Percentiles rank a stretch among this genome's conserved stretches.
Evolutionary conservation across 2,329 filamentous ascomycete genomes (phyloP).

Genomic region (Scedosporium dehoogii): DNA sequence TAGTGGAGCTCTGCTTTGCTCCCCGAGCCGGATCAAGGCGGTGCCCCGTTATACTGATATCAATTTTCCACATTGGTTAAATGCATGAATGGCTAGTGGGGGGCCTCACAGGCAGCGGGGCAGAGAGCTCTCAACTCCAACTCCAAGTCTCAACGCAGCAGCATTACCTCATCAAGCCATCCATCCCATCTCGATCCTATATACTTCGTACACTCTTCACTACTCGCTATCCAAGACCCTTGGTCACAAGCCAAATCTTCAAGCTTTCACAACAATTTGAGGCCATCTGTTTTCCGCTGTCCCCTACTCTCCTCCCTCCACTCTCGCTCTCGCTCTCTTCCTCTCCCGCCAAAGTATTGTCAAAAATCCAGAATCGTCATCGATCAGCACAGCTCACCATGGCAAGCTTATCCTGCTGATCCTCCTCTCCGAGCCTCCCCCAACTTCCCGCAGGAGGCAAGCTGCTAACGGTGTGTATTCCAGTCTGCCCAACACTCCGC

Average conservation of each 20-base stretch:
- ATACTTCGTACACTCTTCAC: background rate
- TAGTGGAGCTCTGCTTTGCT: no score
- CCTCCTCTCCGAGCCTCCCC: background rate
- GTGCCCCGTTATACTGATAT: no score
- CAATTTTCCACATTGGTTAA: no score
- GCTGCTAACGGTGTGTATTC: background rate
- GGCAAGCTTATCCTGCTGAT: background rate
- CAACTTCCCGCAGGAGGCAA: background rate
- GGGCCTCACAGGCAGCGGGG: background rate
- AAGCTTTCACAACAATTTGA: no score
- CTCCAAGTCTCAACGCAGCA: background rate
- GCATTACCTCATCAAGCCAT: background rate
- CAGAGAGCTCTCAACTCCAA: background rate
- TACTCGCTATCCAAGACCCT: background rate
- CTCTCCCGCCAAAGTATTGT: background rate
- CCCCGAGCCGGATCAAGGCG: no score
- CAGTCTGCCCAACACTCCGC: slow-evolving; percentile 97
- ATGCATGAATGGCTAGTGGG: background rate
- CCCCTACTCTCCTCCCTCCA: background rate
- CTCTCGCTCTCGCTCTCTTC: background rate
- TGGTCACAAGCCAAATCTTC: background rate
- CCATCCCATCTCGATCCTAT: background rate
- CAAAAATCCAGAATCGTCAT: background rate
- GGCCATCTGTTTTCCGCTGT: background rate
- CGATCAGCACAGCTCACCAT: slow-evolving; percentile 1